These are phyloP conservation scores for Gastrolobium bilobum DNA, from an alignment of 306 rosid genomes.

Conservation along the genomic window DNA sequence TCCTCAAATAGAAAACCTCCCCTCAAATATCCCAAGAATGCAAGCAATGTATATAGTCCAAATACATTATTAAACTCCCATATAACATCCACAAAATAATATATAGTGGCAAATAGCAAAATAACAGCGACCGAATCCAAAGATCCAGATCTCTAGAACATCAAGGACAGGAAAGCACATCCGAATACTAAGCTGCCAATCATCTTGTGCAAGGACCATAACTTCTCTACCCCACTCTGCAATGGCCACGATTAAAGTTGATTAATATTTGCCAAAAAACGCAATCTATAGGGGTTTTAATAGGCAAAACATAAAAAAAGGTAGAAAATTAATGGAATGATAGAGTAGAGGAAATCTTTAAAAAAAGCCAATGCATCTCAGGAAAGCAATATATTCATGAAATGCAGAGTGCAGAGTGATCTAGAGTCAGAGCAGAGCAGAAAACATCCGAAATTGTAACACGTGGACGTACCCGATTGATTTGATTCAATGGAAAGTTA, in stretches of 20 bases:
- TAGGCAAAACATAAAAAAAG: not conserved
- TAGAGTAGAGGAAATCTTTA: not conserved
- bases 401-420: not conserved
- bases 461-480: too few relatives aligned
- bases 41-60: constrained; percentile 61
- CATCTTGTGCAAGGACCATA: constrained; percentile 65
- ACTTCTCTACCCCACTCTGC: constrained; percentile 88
- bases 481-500: too few relatives aligned
- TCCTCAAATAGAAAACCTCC: constrained; percentile 53
- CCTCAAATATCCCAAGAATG: constrained; percentile 75
- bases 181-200: constrained; percentile 68
- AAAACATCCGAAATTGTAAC: too few relatives aligned
- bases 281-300: not conserved
- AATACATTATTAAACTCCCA: constrained; percentile 57
- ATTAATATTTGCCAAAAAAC: not conserved
- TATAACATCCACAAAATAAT: constrained; percentile 48
- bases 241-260: constrained; percentile 34
- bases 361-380: not conserved
- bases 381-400: not conserved
- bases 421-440: too few relatives aligned
- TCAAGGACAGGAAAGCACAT: constrained; percentile 57
- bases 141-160: constrained; percentile 60
- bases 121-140: constrained; percentile 24
- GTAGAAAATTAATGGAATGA: not conserved
- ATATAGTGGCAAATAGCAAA: constrained; percentile 46